Base-by-base conservation (phyloP, 495 filamentous ascomycete species). In the Penicillium waksmanii region DNA sequence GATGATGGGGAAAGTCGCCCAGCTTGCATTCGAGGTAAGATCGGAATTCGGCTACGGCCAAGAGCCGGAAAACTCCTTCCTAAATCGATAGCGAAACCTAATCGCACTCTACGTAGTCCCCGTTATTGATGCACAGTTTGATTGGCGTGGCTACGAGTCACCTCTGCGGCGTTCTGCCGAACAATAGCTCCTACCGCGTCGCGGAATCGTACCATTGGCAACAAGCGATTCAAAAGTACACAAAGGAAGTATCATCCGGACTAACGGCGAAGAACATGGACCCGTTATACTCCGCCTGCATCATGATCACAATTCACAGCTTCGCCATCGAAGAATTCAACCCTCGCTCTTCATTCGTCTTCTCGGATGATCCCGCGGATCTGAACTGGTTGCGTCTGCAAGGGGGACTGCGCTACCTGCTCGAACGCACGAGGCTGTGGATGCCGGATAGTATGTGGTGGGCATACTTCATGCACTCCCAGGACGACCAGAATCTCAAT, bases 71-170 rank as follows among this genome's bases (percentile, higher is more conserved):
- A 31, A 6, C 27, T 31, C 3, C 27, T 31, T 31, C 27, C 27
- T 31, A 8, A 8, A 31, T 31, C 27, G 27, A 31, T 9, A 31
- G 8, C 27, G 2, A 31, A 31, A 31, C 27, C 27, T 31, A 31
- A 8, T 31, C 6, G 3, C 27, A 8, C 27, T 31, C 6, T 31
- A 8, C 27, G 8, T 31, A 82, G 78, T 67, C 76, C 17, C 77
- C 80, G 2, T 77, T 73, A 56, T 63, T 81, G 17, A 80, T 82
- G 78, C 80, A 83, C 57, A 66, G 72, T 40, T 66, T 80, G 19
- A 69, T 81, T 52, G 77, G 69, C 3, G 64, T 71, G 21, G 69
- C 79, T 55, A 70, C 72, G 18, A 67, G 72, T 25, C 77, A 81
- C 53, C 69, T 81, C 48, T 71, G 75, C 55, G 66, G 66, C 44